A percentile compares a stretch with the other conserved stretches of the same genome.
These are phyloP conservation scores for Aureobasidium sp. DNA, from an alignment of 2,329 filamentous ascomycete species.

Conservation along the genomic window DNA sequence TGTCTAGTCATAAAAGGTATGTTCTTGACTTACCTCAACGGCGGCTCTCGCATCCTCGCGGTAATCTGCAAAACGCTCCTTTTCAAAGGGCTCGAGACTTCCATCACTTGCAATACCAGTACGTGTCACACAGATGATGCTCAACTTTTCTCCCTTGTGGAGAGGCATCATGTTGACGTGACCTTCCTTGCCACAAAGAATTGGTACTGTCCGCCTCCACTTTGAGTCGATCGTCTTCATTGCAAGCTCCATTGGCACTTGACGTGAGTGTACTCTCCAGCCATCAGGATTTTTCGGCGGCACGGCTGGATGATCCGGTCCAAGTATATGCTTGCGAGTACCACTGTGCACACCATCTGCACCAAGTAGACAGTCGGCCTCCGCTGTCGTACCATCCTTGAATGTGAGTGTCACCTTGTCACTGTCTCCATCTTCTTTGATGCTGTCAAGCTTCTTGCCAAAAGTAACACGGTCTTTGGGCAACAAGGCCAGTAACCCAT, in stretches of 20 bases:
- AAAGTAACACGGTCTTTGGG: conserved; percentile 38
- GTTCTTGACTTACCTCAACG: conserved; percentile 1
- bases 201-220: conserved; percentile 26
- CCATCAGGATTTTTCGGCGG: conserved; percentile 27
- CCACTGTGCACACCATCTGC: conserved; percentile 49
- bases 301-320: conserved; percentile 27
- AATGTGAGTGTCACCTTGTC: conserved; percentile 36
- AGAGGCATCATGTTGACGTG: conserved; percentile 30
- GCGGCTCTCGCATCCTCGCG: conserved; percentile 14
- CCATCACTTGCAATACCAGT: conserved; percentile 14
- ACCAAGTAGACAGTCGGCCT: conserved; percentile 45
- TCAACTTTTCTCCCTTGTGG: conserved; percentile 23
- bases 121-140: conserved; percentile 15
- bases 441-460: conserved; percentile 36
- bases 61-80: conserved; percentile 14
- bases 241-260: conserved; percentile 26
- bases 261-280: conserved; percentile 28
- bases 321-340: conserved; percentile 39
- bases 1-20: not conserved
- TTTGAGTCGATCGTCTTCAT: conserved; percentile 25
- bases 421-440: conserved; percentile 26
- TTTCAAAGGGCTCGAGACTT: conserved; percentile 6
- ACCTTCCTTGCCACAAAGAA: conserved; percentile 27
- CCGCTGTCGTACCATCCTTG: conserved; percentile 39
- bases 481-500: conserved; percentile 42